Base-by-base conservation (phyloP, 345 rosid genomes). In the Eucalyptus victrix region DNA sequence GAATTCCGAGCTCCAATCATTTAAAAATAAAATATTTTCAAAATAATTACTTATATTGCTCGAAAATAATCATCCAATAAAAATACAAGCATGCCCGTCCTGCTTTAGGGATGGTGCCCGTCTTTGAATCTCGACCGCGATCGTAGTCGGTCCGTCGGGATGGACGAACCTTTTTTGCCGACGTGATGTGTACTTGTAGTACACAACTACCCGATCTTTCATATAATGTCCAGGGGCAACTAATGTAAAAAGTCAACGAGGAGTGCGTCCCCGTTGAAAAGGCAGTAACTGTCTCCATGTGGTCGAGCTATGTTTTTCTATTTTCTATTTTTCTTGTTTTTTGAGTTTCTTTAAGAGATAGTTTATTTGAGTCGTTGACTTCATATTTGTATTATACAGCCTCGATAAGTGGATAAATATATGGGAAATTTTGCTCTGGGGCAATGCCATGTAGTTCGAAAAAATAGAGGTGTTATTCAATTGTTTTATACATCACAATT, bases 11-110 rank as follows among this genome's bases (percentile, higher is more conserved):
- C 37, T 65, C 21, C 4, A 14, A 30, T n/a, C 9, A 65, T 15
- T 7, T 2, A 2, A 14, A 65, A 15, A 7, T 3, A n/a, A 12
- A 3, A 3, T 28, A 0, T 28, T 6, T 8, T 62, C 2, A 12
- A 62, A 62, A 30, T 6, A 14, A 30, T 24, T 23, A 0, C 3
- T 56, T 4, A 56, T 10, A 5, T 62, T 2, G 18, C 18, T 62
- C 8, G 4, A 62, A 30, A 13, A 62, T 13, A 12, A 6, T 13
- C 30, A 6, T 2, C 4, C 6, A 9, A 56, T 56, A 24, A 56
- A 56, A 56, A 56, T 56, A 56, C 11, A 8, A 53, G 58, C 11
- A 8, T 8, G 5, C 26, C 11, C 58, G 0, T 21, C 58, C 11
- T 1, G 11, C 26, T 19, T 53, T 53, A 53, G 11, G 58, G 58